phyloP scores from a whole-genome alignment of 1,139 yeast genomes.

The Debaryomyces coudertii region DNA sequence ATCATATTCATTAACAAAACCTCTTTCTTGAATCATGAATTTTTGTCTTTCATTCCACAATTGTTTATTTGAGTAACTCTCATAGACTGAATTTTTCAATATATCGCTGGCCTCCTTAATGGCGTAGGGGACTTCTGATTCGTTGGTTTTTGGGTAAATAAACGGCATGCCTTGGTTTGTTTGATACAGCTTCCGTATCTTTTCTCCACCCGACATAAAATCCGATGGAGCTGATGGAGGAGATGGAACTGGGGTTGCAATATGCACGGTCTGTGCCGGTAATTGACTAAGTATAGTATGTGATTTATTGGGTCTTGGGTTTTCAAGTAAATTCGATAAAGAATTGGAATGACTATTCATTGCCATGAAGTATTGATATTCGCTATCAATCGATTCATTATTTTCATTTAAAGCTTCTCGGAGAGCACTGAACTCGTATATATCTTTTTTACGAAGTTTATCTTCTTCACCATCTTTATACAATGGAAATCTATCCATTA shows the following conservation, averaged over 20 bases:
- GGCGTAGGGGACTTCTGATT: constrained; percentile 63
- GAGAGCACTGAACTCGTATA: constrained; percentile 11
- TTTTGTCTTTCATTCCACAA: constrained; percentile 69
- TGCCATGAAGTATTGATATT: constrained; percentile 45
- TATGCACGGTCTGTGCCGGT: constrained; percentile 69
- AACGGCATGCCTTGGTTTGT: constrained; percentile 82
- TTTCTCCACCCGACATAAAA: constrained; percentile 61
- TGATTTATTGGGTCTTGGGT: constrained; percentile 57
- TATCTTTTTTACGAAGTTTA: not conserved
- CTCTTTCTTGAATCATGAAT: constrained; percentile 80
- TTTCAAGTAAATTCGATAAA: constrained; percentile 60
- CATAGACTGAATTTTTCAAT: constrained; percentile 61
- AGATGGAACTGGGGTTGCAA: constrained; percentile 89
- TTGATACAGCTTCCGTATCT: constrained; percentile 72
- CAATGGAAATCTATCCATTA: constrained; percentile 75
- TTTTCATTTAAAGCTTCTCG: constrained; percentile 6
- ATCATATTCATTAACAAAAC: constrained; percentile 46
- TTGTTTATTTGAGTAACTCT: constrained; percentile 67
- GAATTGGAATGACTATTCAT: constrained; percentile 43
- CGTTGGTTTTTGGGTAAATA: constrained; percentile 57
- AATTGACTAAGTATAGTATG: constrained; percentile 59
- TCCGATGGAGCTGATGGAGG: constrained; percentile 72
- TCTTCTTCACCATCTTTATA: constrained; percentile 20
- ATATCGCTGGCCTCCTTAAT: constrained; percentile 73
- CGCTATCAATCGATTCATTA: constrained; percentile 19